Evolutionary conservation across 78 protist genomes (phyloP), one percentile per base, ranked within the genome.

Genomic region (Tieghemostelium lacteum): DNA sequence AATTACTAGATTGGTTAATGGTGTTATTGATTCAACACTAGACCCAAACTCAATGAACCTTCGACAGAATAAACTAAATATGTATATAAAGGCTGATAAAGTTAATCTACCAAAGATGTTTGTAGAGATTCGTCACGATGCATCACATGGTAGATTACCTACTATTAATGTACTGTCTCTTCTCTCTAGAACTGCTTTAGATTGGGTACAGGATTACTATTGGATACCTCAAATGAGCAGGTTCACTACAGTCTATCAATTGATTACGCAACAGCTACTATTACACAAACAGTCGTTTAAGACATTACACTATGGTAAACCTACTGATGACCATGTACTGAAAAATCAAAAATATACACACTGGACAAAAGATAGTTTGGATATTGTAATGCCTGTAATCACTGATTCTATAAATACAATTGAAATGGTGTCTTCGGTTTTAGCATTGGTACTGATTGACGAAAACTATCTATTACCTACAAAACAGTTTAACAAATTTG

Each of bases 51-150:
- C 61, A 58, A 40, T 58, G 14, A 58, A 19, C 19, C 17, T 40
- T 3, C 45, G 20, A 40, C 12, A 52, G 4, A 33, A 57, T 55
- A 69, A 58, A 5, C 36, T 55, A 42, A 58, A 67, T 28, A 69
- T 83, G 77, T 83, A 69, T 69, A n/a, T 52, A 3, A 57, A 45
- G 36, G 89, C 89, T 8, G 49, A 45, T 57, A 40, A 57, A 10
- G 5, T 83, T 20, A 83, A 69, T 45, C 19, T 83, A 29, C 89
- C 89, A 57, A 28, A 31, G 1, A 62, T 67, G 64, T 83, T 83
- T 69, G 89, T 83, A 1, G 89, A 83, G 34, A 69, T 83, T 17
- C 16, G 89, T 22, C 89, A 83, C 29, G 89, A 83, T 31, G 66
- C 77, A 31, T 24, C 76, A 14, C 89, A 83, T 58, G 75, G 80